Conservation (phyloP, 768 basidiomycete species). For the Kwoniella botswanensis region DNA sequence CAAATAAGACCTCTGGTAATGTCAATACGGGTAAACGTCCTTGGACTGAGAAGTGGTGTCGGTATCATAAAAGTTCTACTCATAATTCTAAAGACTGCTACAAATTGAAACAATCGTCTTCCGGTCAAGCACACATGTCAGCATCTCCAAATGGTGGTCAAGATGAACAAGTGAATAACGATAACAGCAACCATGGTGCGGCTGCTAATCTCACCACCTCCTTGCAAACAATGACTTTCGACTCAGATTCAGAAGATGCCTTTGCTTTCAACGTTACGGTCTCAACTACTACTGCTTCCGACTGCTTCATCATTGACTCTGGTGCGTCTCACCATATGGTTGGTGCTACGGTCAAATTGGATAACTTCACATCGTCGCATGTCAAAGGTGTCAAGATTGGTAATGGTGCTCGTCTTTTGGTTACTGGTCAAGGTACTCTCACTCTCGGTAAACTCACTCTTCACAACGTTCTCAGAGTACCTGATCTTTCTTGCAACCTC, state of each 20-base stretch:
- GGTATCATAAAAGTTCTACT: not conserved
- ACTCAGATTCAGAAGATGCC: too few species aligned
- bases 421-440: constrained; percentile 1
- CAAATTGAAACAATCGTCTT: not conserved
- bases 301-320: constrained; percentile 25
- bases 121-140: not conserved
- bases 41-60: constrained; percentile 12
- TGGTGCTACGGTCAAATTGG: not conserved
- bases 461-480: constrained; percentile 5
- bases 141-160: too few species aligned
- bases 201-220: too few species aligned
- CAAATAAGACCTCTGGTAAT: not conserved
- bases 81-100: constrained; percentile 11
- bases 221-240: too few species aligned
- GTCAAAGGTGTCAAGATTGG: constrained; percentile 13
- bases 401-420: constrained; percentile 1
- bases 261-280: not conserved
- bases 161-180: too few species aligned
- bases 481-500: constrained; percentile 7
- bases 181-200: too few species aligned
- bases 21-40: not conserved
- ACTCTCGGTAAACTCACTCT: not conserved
- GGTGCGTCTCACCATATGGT: constrained; percentile 29
- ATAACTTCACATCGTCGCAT: too few species aligned
- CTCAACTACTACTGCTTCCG: not conserved